Evolutionary conservation across 495 filamentous ascomycete genomes (phyloP).

Genomic region (Penicillium canescens): DNA sequence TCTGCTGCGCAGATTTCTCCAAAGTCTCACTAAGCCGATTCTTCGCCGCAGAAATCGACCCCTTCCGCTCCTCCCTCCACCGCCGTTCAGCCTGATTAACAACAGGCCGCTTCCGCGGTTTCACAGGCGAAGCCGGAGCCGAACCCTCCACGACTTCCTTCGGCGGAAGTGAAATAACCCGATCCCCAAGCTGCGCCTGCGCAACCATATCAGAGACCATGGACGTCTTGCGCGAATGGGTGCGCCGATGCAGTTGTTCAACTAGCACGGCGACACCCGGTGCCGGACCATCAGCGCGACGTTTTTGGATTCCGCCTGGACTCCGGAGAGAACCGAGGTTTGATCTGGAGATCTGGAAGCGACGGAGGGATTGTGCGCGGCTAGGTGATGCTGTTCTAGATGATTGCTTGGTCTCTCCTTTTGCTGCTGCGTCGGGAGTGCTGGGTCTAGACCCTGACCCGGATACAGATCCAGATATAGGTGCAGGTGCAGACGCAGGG

Average conservation of each 20-base stretch:
- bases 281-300: conserved; percentile 23
- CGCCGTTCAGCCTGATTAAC: conserved; percentile 45
- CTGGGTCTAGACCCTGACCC: not conserved
- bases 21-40: conserved; percentile 34
- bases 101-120: conserved; percentile 42
- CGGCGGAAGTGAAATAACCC: not conserved
- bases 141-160: not conserved
- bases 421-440: not conserved
- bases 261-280: conserved; percentile 43
- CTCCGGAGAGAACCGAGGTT: conserved; percentile 23
- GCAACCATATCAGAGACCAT: conserved; percentile 37
- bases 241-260: conserved; percentile 39
- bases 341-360: conserved; percentile 45
- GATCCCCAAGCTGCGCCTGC: conserved; percentile 10
- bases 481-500: not conserved
- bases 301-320: conserved; percentile 42
- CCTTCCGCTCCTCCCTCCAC: conserved; percentile 43
- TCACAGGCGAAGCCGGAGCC: conserved; percentile 1
- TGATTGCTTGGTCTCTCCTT: not conserved
- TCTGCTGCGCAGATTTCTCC: conserved; percentile 31
- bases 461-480: not conserved
- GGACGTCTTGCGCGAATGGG: conserved; percentile 43
- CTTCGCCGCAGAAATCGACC: conserved; percentile 41
- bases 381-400: conserved; percentile 14
- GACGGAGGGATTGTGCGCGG: conserved; percentile 30